These are phyloP conservation scores for Lactarius indigo DNA, from an alignment of 768 basidiomycete species.

Conservation along the genomic window DNA sequence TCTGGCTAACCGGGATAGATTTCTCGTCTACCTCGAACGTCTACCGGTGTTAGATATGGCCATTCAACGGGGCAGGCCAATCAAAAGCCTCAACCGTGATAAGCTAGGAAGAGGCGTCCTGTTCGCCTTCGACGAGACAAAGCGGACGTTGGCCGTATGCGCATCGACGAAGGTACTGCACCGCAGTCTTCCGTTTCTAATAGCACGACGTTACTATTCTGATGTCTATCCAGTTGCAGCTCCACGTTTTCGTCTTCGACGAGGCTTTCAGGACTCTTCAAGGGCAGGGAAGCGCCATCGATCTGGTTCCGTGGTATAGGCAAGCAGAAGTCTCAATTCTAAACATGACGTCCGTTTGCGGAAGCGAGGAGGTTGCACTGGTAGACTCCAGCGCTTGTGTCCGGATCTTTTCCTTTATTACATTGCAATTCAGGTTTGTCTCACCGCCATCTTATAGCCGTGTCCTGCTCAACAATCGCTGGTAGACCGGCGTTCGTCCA, in stretches of 20 bases:
- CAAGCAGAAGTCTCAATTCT: constrained; percentile 29
- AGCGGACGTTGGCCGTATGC: constrained; percentile 47
- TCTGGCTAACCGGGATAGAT: not conserved
- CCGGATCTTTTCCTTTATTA: constrained; percentile 47
- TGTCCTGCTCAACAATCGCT: not conserved
- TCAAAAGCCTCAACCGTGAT: constrained; percentile 37
- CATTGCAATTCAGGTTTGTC: constrained; percentile 50
- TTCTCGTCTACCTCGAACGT: constrained; percentile 16
- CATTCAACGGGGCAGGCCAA: not conserved
- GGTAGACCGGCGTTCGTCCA: constrained; percentile 44
- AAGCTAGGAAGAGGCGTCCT: constrained; percentile 44
- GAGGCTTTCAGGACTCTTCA: constrained; percentile 42
- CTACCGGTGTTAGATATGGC: not conserved
- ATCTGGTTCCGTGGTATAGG: constrained; percentile 44
- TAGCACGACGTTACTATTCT: not conserved
- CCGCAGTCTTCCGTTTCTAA: not conserved
- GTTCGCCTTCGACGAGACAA: constrained; percentile 51
- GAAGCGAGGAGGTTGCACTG: constrained; percentile 50
- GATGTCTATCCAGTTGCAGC: constrained; percentile 27
- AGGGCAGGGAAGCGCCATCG: constrained; percentile 38
- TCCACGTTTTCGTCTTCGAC: constrained; percentile 48
- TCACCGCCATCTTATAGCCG: not conserved
- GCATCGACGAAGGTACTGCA: constrained; percentile 39
- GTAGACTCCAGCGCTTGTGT: constrained; percentile 43
- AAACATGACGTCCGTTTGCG: constrained; percentile 42